A percentile compares a stretch with the other conserved stretches of the same genome.
These are phyloP conservation scores for Biscogniauxia sp. DNA, from an alignment of 2,329 filamentous ascomycete species.

Conservation along the genomic window DNA sequence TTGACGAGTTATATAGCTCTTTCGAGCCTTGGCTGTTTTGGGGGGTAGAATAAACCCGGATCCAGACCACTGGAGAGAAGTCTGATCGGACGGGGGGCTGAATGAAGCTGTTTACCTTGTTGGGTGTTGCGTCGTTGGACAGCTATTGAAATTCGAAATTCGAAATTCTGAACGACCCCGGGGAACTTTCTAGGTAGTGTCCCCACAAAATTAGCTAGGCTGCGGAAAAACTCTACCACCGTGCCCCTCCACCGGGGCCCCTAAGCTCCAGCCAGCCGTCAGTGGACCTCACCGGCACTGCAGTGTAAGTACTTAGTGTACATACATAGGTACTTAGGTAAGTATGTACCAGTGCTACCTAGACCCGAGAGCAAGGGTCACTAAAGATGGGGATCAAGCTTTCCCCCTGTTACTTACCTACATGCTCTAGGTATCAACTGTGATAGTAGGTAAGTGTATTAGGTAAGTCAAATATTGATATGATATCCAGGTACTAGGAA, in stretches of 20 bases:
- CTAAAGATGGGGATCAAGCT: too few relatives aligned
- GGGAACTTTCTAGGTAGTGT: too few relatives aligned
- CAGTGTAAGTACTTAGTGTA: too few relatives aligned
- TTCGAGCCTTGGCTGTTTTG: constrained; percentile 22
- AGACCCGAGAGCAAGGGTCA: background rate
- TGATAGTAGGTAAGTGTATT: too few relatives aligned
- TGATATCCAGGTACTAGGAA: too few relatives aligned
- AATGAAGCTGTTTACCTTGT: constrained; percentile 13
- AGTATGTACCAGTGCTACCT: too few relatives aligned
- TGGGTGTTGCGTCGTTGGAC: constrained; percentile 10
- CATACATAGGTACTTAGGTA: too few relatives aligned
- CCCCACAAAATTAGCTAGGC: constrained; percentile 10
- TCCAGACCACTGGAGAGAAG: background rate
- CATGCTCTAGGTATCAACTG: too few relatives aligned
- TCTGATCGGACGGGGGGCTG: background rate
- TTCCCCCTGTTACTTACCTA: too few relatives aligned
- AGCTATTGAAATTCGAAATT: constrained; percentile 13
- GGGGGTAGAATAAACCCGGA: background rate
- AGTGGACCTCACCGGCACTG: too few relatives aligned
- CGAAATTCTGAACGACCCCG: constrained; percentile 19
- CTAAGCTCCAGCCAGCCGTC: too few relatives aligned
- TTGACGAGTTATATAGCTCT: constrained; percentile 35
- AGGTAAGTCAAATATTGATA: too few relatives aligned
- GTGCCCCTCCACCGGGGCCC: background rate
- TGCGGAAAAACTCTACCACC: constrained; percentile 20